Base-by-base conservation (phyloP, 78 protist genomes). In the Diacronema lutheri region DNA sequence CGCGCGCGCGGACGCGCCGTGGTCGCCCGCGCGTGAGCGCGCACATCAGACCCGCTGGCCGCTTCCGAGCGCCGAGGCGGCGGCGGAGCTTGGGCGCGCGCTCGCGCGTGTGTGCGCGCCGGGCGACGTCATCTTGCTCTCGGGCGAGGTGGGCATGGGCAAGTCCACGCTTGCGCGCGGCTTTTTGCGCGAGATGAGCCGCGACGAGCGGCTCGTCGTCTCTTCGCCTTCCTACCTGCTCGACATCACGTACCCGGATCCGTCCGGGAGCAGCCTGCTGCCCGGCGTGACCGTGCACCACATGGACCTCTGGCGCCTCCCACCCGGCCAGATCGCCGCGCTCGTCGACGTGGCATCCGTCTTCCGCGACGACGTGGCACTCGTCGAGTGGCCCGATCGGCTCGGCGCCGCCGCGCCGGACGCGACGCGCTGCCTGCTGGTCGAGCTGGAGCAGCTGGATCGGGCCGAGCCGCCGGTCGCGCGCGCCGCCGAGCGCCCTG, bases 381-480 rank as follows among this genome's bases (percentile, higher is more conserved):
- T 68, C n/a, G n/a, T 68, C n/a, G 76, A 68, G n/a, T 68, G 76
- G 76, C 76, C 76, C 50, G 76, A 68, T 11, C 76, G 76, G 21
- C 55, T 68, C 26, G 50, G 37, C 7, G 76, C 10, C 40, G 55
- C 31, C 21, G 40, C 6, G 76, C 23, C 19, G 73, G 10, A 20
- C 19, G 55, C 76, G 55, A 9, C 50, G 16, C 3, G 7, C 50
- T 44, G 50, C 50, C 50, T 44, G 50, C 50, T 44, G 16, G 50
- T 44, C 16, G 16, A 44, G 16, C 3, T 44, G 16, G 50, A 44
- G 50, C n/a, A n/a, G n/a, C n/a, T n/a, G n/a, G n/a, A n/a, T n/a
- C n/a, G n/a, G n/a, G n/a, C n/a, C n/a, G n/a, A n/a, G n/a, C n/a
- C n/a, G n/a, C n/a, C n/a, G n/a, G n/a, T n/a, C n/a, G n/a, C n/a